Evolutionary conservation across 208 protist species (phyloP).

Genomic region (Strigomonas culicis): DNA sequence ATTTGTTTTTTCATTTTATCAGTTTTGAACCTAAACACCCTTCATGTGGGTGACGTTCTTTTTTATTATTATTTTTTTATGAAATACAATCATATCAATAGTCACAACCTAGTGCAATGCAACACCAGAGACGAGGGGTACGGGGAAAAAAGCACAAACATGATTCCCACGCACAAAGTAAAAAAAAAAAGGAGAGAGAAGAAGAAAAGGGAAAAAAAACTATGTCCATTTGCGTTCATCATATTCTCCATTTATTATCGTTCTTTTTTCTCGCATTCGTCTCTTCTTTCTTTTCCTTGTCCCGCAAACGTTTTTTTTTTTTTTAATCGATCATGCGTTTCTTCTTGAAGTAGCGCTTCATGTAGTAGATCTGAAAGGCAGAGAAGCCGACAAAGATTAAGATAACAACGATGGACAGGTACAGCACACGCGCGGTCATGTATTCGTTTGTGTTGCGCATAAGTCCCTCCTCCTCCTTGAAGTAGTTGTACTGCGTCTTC

Average conservation of each 20-base stretch:
- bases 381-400: constrained; percentile 70
- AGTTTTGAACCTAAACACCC: too few relatives aligned
- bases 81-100: constrained; percentile 3
- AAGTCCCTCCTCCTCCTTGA: constrained; percentile 76
- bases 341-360: constrained; percentile 84
- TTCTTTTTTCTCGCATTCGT: background rate
- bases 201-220: constrained; percentile 3
- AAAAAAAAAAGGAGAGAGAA: constrained; percentile 6
- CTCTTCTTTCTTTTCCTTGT: constrained; percentile 9
- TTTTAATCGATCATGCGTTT: constrained; percentile 89
- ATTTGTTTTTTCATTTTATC: too few relatives aligned
- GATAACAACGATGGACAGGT: constrained; percentile 56
- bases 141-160: constrained; percentile 2
- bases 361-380: constrained; percentile 62
- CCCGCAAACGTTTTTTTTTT: constrained; percentile 7
- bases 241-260: background rate
- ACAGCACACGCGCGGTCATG: constrained; percentile 66
- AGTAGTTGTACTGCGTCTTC: constrained; percentile 87
- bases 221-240: background rate
- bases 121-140: background rate
- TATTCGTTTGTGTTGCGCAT: constrained; percentile 89
- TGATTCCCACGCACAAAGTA: background rate
- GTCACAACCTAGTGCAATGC: background rate
- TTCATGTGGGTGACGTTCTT: too few relatives aligned
- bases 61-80: too few relatives aligned